These are phyloP conservation scores for Pichia gijzeniarum DNA, from an alignment of 805 yeast genomes.

Conservation along the genomic window DNA sequence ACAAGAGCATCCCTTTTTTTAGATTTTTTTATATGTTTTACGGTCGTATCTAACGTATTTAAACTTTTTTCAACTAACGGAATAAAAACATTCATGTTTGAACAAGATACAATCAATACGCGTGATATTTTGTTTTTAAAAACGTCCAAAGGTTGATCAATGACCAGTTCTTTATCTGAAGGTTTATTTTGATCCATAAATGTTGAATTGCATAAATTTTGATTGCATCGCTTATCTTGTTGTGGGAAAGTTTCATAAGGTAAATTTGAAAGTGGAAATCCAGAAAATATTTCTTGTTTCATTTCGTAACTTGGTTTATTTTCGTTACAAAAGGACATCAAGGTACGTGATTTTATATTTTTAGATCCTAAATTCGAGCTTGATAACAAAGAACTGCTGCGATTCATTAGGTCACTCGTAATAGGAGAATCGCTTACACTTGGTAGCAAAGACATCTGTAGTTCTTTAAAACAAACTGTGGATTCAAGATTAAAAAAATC, in stretches of 20 bases:
- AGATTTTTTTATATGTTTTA: conserved; percentile 1
- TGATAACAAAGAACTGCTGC: neutral
- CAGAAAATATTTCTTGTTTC: too few species aligned
- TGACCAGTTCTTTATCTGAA: too few species aligned
- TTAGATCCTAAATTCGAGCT: neutral
- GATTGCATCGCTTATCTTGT: too few species aligned
- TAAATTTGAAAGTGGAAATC: too few species aligned
- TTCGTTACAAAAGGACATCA: neutral
- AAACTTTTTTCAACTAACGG: neutral
- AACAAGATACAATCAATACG: conserved; percentile 7
- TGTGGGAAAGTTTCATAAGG: too few species aligned
- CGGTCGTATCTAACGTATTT: conserved; percentile 7
- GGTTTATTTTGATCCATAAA: too few species aligned
- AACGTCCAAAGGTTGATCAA: too few species aligned
- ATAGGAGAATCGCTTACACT: neutral
- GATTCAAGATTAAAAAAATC: neutral
- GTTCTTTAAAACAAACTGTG: neutral
- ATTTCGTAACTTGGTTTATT: too few species aligned
- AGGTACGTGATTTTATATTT: neutral
- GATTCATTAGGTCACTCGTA: too few species aligned
- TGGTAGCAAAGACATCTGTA: neutral
- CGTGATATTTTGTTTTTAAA: conserved; percentile 5
- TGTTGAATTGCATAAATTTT: too few species aligned
- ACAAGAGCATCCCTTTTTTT: conserved; percentile 8
- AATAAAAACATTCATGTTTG: neutral